Evolutionary conservation across 192 early-diverging fungal species (phyloP), one percentile per base, ranked within the genome.

Genomic region (Lobosporangium transversale): DNA sequence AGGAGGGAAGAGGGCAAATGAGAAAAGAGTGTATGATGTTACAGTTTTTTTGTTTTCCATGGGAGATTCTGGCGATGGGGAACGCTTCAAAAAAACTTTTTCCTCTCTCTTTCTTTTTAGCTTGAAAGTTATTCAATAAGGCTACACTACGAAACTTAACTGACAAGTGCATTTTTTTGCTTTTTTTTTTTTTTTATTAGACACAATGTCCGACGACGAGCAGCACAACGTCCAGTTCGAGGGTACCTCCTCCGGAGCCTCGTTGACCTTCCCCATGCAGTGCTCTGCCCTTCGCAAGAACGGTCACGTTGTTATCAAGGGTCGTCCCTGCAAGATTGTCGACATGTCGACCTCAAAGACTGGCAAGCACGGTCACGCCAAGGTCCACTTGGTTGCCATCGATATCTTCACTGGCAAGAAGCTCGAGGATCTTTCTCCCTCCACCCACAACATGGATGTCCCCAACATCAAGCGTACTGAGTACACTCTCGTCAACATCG

Each of bases 281-380:
- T 99, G 98, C 88, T 99, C 98, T 84, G 95, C 95, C 69, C 94
- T 99, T 74, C 91, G 98, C 82, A 99, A 98, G 92, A 93, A 92
- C 90, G 98, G 97, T 18, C 89, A 92, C 87, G 98, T 99, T 71
- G 90, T 95, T 65, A 93, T 99, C 81, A 99, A 98, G 90, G 94
- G 95, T 62, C 94, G 95, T 60, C 98, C 98, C 80, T 99, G 98
- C 91, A 99, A 98, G 93, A 97, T 99, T 57, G 89, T 97, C 52
- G 96, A 98, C 81, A 98, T 99, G 95, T 96, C 96, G 57, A 99
- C 98, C 85, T 98, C 97, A 86, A 99, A 99, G 93, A 99, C 98
- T 73, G 98, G 98, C 80, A 99, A 99, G 95, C 98, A 99, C 94
- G 98, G 97, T 61, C 98, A 99, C 90, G 98, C 98, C 87, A 99